These are phyloP conservation scores for Poteriospumella lacustris DNA, from an alignment of 108 stramenopile genomes.

Conservation along the genomic window DNA sequence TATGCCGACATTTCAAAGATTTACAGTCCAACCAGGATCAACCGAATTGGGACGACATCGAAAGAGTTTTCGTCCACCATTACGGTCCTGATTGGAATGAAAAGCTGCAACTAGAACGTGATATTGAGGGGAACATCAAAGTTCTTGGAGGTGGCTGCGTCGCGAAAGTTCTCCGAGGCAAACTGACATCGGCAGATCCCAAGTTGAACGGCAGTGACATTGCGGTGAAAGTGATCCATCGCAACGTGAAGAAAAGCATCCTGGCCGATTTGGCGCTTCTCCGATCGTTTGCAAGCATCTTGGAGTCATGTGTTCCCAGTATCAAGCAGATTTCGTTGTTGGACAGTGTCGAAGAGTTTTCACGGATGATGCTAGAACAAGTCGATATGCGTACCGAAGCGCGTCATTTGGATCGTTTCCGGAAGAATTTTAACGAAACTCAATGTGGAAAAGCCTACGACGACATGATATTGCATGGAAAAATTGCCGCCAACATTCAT, in stretches of 20 bases:
- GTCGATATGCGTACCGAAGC: conserved; percentile 11
- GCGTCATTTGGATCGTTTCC: conserved; percentile 19
- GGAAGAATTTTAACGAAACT: conserved; percentile 12
- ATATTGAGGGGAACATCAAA: neutral
- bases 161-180: conserved; percentile 25
- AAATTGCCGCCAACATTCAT: neutral
- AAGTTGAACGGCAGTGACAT: neutral
- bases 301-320: neutral
- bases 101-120: neutral
- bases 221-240: conserved; percentile 34
- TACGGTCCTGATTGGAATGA: conserved; percentile 24
- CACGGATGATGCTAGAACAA: neutral
- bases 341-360: conserved; percentile 27
- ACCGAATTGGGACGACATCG: conserved; percentile 5
- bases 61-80: neutral
- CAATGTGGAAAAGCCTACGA: neutral
- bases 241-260: conserved; percentile 15
- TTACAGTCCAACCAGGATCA: conserved; percentile 7
- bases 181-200: neutral
- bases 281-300: neutral
- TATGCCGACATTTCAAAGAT: conserved; percentile 1
- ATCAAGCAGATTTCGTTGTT: neutral
- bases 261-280: conserved; percentile 25
- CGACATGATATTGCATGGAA: neutral
- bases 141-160: conserved; percentile 26